These are phyloP conservation scores for Penicillium oxalicum DNA, from an alignment of 2,329 filamentous ascomycete genomes.

Conservation along the genomic window DNA sequence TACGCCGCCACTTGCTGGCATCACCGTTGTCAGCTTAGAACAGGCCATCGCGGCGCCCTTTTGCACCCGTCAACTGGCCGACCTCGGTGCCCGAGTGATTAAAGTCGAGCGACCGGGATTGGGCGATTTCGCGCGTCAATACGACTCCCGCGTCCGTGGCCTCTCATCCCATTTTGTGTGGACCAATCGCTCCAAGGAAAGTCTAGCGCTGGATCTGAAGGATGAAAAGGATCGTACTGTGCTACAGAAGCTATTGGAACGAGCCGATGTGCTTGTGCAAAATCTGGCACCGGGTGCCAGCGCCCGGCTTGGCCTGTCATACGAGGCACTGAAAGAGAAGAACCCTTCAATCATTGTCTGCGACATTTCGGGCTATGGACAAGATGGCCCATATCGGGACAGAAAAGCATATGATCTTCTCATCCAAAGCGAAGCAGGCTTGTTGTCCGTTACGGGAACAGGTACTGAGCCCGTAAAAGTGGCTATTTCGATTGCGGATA, in stretches of 20 bases:
- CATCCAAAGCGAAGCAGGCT: conserved; percentile 50
- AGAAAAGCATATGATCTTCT: conserved; percentile 54
- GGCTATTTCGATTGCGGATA: conserved; percentile 52
- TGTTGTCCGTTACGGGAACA: conserved; percentile 49
- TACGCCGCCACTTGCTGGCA: conserved; percentile 36
- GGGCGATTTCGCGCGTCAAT: conserved; percentile 50
- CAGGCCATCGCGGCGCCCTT: conserved; percentile 53
- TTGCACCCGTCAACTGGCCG: conserved; percentile 50
- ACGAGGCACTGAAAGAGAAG: conserved; percentile 37
- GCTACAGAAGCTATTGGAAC: conserved; percentile 40
- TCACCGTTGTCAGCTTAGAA: conserved; percentile 50
- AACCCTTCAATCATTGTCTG: conserved; percentile 49
- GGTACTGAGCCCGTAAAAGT: conserved; percentile 45
- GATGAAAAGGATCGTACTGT: conserved; percentile 38
- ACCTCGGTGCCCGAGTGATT: conserved; percentile 51
- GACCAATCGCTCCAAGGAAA: conserved; percentile 52
- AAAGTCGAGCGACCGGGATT: conserved; percentile 49
- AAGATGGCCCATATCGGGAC: conserved; percentile 47
- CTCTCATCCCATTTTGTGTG: conserved; percentile 52
- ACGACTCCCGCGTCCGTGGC: conserved; percentile 47
- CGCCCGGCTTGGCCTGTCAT: conserved; percentile 45
- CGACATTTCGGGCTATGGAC: conserved; percentile 51
- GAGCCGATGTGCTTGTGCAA: conserved; percentile 49
- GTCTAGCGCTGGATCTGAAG: conserved; percentile 48
- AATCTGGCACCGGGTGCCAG: conserved; percentile 50